phyloP scores from a whole-genome alignment of 192 early-diverging fungal species.

The Coemansia sp. region DNA sequence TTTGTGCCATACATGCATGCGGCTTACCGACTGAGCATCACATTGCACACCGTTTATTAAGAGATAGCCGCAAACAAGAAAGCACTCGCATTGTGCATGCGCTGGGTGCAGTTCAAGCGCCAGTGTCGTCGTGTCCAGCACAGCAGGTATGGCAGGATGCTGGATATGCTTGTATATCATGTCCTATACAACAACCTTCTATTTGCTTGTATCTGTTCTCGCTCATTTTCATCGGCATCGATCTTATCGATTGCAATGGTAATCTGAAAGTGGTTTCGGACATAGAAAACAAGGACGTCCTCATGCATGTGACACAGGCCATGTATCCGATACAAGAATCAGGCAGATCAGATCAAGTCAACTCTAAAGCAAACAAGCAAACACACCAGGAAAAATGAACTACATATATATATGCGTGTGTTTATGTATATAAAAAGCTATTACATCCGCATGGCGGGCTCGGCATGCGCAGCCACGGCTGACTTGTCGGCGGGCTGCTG shows the following conservation, averaged over 20 bases:
- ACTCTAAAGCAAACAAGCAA: no score
- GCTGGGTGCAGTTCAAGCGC: background rate
- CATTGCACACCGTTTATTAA: background rate
- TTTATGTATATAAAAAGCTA: conserved; percentile 1
- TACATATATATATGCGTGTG: no score
- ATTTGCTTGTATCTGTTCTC: background rate
- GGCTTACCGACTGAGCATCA: background rate
- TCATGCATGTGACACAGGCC: background rate
- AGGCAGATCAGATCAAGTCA: no score
- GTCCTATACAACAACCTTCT: background rate
- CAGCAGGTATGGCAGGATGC: no score
- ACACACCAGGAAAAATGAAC: no score
- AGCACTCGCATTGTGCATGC: no score
- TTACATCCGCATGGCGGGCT: conserved; percentile 36
- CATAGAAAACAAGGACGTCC: no score
- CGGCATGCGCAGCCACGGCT: conserved; percentile 13
- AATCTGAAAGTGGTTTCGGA: no score
- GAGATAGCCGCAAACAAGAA: background rate
- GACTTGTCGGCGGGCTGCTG: conserved; percentile 12
- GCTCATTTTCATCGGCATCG: background rate
- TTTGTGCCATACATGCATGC: background rate
- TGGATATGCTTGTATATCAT: no score
- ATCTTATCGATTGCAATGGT: background rate
- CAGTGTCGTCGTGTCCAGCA: no score
- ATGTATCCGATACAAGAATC: background rate